Percentiles rank a stretch among this genome's conserved stretches.
Evolutionary conservation across 768 basidiomycete species (phyloP).

Genomic region (Mycena rebaudengoi): DNA sequence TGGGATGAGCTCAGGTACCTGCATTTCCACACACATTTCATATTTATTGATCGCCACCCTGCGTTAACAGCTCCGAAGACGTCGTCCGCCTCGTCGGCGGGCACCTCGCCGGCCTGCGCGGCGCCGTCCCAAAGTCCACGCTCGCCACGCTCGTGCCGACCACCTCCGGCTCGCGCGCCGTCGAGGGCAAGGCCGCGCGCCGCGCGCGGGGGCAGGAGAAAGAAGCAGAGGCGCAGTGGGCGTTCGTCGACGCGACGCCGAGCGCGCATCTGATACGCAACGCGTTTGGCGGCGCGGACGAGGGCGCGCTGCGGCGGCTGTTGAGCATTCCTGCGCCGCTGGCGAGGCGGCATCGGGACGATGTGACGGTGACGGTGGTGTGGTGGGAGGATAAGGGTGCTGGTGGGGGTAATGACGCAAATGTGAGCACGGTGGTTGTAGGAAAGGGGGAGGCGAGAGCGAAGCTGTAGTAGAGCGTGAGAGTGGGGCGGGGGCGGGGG

Average conservation of each 20-base stretch:
- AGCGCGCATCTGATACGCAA: slow-evolving; percentile 89
- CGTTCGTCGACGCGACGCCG: slow-evolving; percentile 81
- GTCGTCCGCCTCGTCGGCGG: slow-evolving; percentile 89
- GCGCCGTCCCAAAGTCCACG: slow-evolving; percentile 65
- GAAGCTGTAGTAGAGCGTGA: slow-evolving; percentile 62
- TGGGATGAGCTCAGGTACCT: slow-evolving; percentile 71
- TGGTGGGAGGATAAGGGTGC: slow-evolving; percentile 77
- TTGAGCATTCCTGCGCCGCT: slow-evolving; percentile 87
- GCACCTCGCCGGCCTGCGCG: slow-evolving; percentile 76
- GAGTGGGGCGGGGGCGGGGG: no score
- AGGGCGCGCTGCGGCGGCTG: slow-evolving; percentile 59
- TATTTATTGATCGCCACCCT: slow-evolving; percentile 18
- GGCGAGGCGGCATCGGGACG: slow-evolving; percentile 82
- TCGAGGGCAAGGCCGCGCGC: slow-evolving; percentile 69
- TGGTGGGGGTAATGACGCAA: slow-evolving; percentile 43
- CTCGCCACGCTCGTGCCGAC: slow-evolving; percentile 67
- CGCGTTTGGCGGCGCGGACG: slow-evolving; percentile 88
- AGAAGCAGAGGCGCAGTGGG: slow-evolving; percentile 64
- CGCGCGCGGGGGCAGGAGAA: slow-evolving; percentile 39
- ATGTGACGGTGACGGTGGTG: slow-evolving; percentile 84
- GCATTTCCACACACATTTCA: neutral
- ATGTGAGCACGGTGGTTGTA: no score
- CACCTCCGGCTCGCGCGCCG: slow-evolving; percentile 57
- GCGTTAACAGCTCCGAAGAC: slow-evolving; percentile 85
- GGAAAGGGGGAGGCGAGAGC: slow-evolving; percentile 44